Evolutionary conservation across 2,329 filamentous ascomycete species (phyloP), one percentile per base, ranked within the genome.

Genomic region (Podosphaera fusca): DNA sequence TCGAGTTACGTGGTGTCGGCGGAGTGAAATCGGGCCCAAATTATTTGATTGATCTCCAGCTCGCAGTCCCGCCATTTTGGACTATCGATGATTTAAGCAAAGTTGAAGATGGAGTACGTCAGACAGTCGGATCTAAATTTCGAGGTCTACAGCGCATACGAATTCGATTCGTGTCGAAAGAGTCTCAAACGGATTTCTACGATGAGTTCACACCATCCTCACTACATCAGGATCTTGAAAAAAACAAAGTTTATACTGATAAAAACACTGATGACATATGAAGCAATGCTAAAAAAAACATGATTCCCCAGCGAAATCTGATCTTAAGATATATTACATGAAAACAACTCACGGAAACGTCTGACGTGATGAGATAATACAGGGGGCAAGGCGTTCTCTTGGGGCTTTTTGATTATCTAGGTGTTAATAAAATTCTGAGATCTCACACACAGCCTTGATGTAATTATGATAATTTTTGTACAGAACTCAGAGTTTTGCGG

Each of bases 21-120:
- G 92, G 92, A 57, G 78, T 95, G 70, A 98, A 98, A 71, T 92
- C 87, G 2, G 92, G 92, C 35, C 92, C 95, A 69, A 98, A 95
- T 71, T 95, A 94, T 68, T 75, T 96, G 35, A 82, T 96, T 63
- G 92, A 96, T 64, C 69, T 98, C 6, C 89, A 95, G 68, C 71
- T 96, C 60, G 84, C 80, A 1, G 85, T 94, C 14, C 87, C 90
- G 0, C 77, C 75, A 30, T 72, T 73, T 38, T 94, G 85, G 84
- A 84, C 84, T 0, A 73, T 98, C 4, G 78, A 81, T 56, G 78
- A 84, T 57, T 78, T 82, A 6, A 75, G 79, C 42, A 71, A 76
- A 14, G 74, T 94, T 12, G 92, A 98, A 69, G 78, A 84, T 40
- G 72, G 75, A 2, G 76, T 96, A 40, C 79, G 92, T 59, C 76